A percentile compares a stretch with the other conserved stretches of the same genome.
Conservation (phyloP, 2,329 filamentous ascomycete genomes). For the Trichoderma harzianum region DNA sequence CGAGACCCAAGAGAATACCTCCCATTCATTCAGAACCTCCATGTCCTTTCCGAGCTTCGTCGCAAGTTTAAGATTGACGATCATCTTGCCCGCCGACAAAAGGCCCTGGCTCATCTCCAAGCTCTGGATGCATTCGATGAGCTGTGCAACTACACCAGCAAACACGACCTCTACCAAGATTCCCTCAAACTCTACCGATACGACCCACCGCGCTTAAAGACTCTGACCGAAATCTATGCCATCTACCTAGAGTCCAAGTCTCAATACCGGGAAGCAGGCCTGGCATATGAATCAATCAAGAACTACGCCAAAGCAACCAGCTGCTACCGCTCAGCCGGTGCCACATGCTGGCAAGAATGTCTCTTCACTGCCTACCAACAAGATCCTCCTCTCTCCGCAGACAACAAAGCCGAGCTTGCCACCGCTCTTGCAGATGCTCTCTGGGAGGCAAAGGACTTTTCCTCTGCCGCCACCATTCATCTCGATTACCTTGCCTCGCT, state of each 20-base stretch:
- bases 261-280: constrained; percentile 78
- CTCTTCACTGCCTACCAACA: constrained; percentile 73
- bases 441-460: constrained; percentile 79
- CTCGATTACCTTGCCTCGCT: constrained; percentile 76
- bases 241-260: constrained; percentile 71
- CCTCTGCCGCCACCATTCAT: constrained; percentile 73
- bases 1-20: constrained; percentile 94
- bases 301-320: constrained; percentile 72
- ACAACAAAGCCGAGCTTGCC: constrained; percentile 66
- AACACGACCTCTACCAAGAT: constrained; percentile 73
- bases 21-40: constrained; percentile 85
- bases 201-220: constrained; percentile 61
- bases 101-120: constrained; percentile 76
- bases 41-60: constrained; percentile 66
- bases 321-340: constrained; percentile 78
- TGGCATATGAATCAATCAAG: constrained; percentile 83
- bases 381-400: constrained; percentile 54
- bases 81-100: constrained; percentile 70
- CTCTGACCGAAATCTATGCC: constrained; percentile 76
- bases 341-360: constrained; percentile 81
- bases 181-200: constrained; percentile 84
- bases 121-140: constrained; percentile 73
- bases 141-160: constrained; percentile 71
- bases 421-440: constrained; percentile 72
- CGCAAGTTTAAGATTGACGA: constrained; percentile 85